Base-by-base conservation (phyloP, 176 grass and related monocot genomes). In the Zizania latifolia region DNA sequence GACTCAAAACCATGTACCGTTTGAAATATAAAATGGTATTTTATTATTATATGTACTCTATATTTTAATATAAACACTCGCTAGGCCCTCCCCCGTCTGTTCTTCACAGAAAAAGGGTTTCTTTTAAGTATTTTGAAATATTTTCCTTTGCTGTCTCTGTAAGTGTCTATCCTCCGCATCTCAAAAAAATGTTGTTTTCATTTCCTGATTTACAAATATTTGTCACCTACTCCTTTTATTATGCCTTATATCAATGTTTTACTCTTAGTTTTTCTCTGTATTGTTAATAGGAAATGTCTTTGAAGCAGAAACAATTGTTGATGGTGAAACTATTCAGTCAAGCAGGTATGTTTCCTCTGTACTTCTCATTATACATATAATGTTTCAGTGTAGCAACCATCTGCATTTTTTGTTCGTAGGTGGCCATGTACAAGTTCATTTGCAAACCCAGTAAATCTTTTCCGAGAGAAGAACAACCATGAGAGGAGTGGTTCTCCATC, bases 351-450 rank as follows among this genome's bases (percentile, higher is more conserved):
- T 74, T 79, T 69, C 6, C 7, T 45, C 21, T 54, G 33, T 26
- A 27, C 34, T 74, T 68, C 54, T 65, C 12, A 17, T n/a, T 68
- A 55, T 45, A 13, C 40, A 68, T 46, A 12, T 69, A 62, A 63
- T 48, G 29, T 62, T 73, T 75, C 31, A 82, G 28, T 70, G 44
- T 75, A 30, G n/a, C 27, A 68, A 56, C 27, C 75, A 41, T 79
- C 33, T 37, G 4, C 27, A 78, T 79, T 22, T 46, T 34, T 74
- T 36, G 5, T 51, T 58, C 13, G 15, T 89, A 93, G 90, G 72
- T 93, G 83, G 83, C 84, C 87, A 50, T 90, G 86, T 73, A 87
- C 83, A 63, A 90, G 87, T 84, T 82, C 87, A 44, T 93, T 87
- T 69, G 66, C 67, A 23, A 70, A 93, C 55, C 76, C 87, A 63